Evolutionary conservation across 768 basidiomycete genomes (phyloP).

Genomic region (Leccinum rimulosum): DNA sequence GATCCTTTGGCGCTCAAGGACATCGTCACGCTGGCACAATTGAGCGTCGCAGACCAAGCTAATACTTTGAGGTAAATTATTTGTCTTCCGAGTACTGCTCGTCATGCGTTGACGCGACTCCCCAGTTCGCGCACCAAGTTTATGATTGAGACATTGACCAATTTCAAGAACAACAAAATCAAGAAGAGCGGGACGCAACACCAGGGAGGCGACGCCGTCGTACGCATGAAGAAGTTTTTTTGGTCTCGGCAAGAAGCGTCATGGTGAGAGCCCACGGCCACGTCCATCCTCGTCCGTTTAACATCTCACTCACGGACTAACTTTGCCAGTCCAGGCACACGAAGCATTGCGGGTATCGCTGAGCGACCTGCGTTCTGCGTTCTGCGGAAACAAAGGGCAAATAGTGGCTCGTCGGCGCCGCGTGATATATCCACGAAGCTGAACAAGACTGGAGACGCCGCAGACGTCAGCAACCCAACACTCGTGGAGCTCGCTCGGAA

Average conservation of each 20-base stretch:
- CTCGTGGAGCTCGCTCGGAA: slow-evolving; percentile 81
- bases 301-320: not conserved
- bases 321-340: slow-evolving; percentile 68
- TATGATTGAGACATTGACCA: slow-evolving; percentile 91
- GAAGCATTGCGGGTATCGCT: slow-evolving; percentile 87
- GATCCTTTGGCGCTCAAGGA: slow-evolving; percentile 92
- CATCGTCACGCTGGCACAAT: slow-evolving; percentile 80
- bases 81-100: not conserved
- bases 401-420: slow-evolving; percentile 99
- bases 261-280: slow-evolving; percentile 43
- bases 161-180: slow-evolving; percentile 89
- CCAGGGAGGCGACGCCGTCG: slow-evolving; percentile 73
- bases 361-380: slow-evolving; percentile 77
- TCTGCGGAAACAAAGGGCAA: slow-evolving; percentile 85
- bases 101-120: slow-evolving; percentile 1
- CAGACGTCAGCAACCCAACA: slow-evolving; percentile 33
- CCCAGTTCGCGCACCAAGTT: slow-evolving; percentile 85
- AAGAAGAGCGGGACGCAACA: slow-evolving; percentile 64
- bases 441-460: slow-evolving; percentile 27
- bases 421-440: slow-evolving; percentile 45
- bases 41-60: slow-evolving; percentile 55
- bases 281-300: not conserved
- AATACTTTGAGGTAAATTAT: slow-evolving; percentile 46
- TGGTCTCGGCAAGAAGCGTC: slow-evolving; percentile 72
- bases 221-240: slow-evolving; percentile 87